phyloP scores from a whole-genome alignment of 148 eudicot species.

The Camellia lanceoleosa region DNA sequence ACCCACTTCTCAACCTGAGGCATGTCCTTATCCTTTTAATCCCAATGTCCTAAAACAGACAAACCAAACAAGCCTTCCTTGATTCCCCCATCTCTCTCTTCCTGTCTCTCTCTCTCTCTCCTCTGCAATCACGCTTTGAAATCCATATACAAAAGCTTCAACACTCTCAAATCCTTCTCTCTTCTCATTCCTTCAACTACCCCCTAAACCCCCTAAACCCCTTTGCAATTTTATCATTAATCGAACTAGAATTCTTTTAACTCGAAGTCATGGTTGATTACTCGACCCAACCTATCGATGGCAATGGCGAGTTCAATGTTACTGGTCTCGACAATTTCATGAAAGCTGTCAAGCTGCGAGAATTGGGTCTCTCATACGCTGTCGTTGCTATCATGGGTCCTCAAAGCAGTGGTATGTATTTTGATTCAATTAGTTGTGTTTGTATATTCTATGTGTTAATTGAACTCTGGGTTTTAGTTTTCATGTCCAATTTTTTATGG shows the following conservation, averaged over 20 bases:
- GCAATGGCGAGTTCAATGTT: constrained; percentile 34
- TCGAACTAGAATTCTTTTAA: background rate
- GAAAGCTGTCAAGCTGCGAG: constrained; percentile 29
- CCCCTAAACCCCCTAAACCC: background rate
- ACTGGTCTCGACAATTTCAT: constrained; percentile 32
- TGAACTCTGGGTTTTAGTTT: background rate
- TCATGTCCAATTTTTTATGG: background rate
- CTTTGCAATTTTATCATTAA: background rate
- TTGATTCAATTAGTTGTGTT: background rate
- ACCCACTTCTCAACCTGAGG: no score
- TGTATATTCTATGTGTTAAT: background rate
- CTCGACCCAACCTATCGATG: constrained; percentile 32
- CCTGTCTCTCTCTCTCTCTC: no score
- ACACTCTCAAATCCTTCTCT: background rate
- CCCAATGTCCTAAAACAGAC: no score
- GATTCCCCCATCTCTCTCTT: no score
- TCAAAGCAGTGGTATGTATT: constrained; percentile 52
- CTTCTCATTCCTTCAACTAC: background rate
- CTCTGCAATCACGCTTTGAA: no score
- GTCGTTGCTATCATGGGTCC: constrained; percentile 61
- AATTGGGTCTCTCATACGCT: constrained; percentile 41
- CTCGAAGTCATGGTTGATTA: constrained; percentile 13
- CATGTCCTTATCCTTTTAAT: no score
- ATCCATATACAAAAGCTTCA: background rate
- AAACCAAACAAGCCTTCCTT: no score